Evolutionary conservation across 2,329 filamentous ascomycete genomes (phyloP), one percentile per base, ranked within the genome.

Genomic region (Exophiala calicioides): DNA sequence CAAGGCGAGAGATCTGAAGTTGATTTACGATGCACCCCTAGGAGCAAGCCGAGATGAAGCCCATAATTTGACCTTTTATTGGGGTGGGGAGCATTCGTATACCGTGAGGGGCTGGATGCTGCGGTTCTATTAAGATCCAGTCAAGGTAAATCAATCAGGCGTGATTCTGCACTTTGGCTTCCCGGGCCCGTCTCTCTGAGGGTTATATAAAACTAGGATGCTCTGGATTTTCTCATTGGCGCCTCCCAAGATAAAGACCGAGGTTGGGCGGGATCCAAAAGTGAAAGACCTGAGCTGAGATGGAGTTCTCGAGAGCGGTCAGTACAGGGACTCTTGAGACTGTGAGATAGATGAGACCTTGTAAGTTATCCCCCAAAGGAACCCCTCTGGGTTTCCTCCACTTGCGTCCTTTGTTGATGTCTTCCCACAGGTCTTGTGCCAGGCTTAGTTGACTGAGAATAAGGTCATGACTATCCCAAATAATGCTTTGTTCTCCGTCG

Each of bases 291-390:
- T 58, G 68, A 2, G 72, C 71, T 3, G 80, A 83, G 55, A 66
- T 84, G 5, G 77, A 75, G 44, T 72, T 83, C 10, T 59, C 84
- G 12, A 71, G 76, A 16, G 80, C 78, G 3, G 80, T 84, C 4
- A 84, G 84, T 58, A 84, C 79, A 0, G 81, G 80, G 0, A 84
- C 80, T 0, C 78, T 83, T 0, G 77, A 76, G 42, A 80, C 80
- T 3, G 73, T 85, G 13, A 66, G 80, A 10, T 75, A 78, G 2
- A 82, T 82, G 75, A 66, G 72, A 37, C 64, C 66, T 50, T 71
- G 62, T 41, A 26, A 41, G 26, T 41, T 16, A n/a, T n/a, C n/a
- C n/a, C n/a, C n/a, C n/a, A n/a, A n/a, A n/a, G n/a, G n/a, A n/a
- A n/a, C n/a, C n/a, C n/a, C n/a, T n/a, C 23, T 27, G 59, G 18